These are phyloP conservation scores for Fraxinus velutina DNA, from an alignment of 305 asterid genomes.

Conservation along the genomic window DNA sequence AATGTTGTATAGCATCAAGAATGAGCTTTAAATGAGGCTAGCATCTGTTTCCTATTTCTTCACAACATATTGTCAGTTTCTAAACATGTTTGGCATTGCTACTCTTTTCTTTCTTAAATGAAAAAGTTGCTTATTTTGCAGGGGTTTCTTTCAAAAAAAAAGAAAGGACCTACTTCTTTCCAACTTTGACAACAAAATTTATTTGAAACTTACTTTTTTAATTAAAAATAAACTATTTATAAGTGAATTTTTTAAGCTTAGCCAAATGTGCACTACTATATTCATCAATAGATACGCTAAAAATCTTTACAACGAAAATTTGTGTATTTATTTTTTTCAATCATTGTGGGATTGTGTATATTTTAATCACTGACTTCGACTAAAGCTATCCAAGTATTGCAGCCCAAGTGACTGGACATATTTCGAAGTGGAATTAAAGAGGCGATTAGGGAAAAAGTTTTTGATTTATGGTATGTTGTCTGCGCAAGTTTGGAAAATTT, in stretches of 20 bases:
- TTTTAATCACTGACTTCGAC: constrained; percentile 19
- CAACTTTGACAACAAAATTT: constrained; percentile 1
- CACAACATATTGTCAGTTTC: background rate
- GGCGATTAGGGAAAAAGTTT: constrained; percentile 68
- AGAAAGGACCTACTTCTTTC: background rate
- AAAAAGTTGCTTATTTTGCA: background rate
- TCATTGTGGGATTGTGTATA: constrained; percentile 9
- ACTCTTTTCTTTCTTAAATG: background rate
- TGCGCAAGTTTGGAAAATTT: constrained; percentile 7
- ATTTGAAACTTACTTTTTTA: background rate
- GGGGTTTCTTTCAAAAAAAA: background rate
- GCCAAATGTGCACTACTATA: background rate
- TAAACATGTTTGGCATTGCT: background rate
- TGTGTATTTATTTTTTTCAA: background rate
- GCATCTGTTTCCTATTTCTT: background rate
- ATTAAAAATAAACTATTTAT: background rate
- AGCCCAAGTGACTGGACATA: constrained; percentile 94
- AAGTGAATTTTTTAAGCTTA: background rate
- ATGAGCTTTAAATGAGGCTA: background rate
- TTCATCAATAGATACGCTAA: background rate
- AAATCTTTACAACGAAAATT: background rate
- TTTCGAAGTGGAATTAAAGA: constrained; percentile 78
- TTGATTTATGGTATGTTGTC: constrained; percentile 58
- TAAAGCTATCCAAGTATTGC: constrained; percentile 35
- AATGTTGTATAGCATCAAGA: background rate